phyloP scores from a whole-genome alignment of 345 rosid species.

The Conringia planisiliqua region DNA sequence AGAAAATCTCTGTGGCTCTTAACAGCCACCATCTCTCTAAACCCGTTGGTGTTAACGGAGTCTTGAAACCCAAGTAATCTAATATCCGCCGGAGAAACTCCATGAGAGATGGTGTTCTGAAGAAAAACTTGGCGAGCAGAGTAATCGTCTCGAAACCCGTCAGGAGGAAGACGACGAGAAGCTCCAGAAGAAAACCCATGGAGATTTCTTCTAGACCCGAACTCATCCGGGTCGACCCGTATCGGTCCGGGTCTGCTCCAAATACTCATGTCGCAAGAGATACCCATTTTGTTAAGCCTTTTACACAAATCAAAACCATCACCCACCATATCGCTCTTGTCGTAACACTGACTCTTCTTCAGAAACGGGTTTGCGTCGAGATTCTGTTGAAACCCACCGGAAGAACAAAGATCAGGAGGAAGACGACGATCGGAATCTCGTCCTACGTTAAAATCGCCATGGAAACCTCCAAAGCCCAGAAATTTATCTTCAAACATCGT shows the following conservation, averaged over 20 bases:
- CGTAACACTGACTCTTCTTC: constrained; percentile 28
- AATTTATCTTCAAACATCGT: constrained; percentile 37
- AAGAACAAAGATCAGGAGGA: background rate
- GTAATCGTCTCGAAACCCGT: constrained; percentile 26
- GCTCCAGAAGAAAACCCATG: too few species aligned
- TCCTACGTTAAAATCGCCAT: constrained; percentile 20
- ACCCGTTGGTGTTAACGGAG: constrained; percentile 22
- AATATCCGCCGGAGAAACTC: constrained; percentile 15
- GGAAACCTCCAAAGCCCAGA: constrained; percentile 33
- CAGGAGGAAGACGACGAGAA: background rate
- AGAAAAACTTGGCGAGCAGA: constrained; percentile 24
- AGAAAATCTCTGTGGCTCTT: constrained; percentile 31
- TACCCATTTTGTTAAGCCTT: constrained; percentile 41
- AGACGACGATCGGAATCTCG: constrained; percentile 26
- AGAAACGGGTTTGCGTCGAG: constrained; percentile 21
- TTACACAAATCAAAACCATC: constrained; percentile 39
- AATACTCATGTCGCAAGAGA: constrained; percentile 36
- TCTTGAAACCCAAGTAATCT: constrained; percentile 34
- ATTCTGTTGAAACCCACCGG: constrained; percentile 20
- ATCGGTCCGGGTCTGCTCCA: constrained; percentile 34
- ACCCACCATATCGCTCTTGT: background rate
- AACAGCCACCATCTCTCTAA: constrained; percentile 34
- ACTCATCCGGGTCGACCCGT: constrained; percentile 34
- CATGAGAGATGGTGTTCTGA: constrained; percentile 16
- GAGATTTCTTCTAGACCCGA: too few species aligned